Evolutionary conservation across 169 alveolate genomes (phyloP).

Genomic region (Plasmodium blacklocki): DNA sequence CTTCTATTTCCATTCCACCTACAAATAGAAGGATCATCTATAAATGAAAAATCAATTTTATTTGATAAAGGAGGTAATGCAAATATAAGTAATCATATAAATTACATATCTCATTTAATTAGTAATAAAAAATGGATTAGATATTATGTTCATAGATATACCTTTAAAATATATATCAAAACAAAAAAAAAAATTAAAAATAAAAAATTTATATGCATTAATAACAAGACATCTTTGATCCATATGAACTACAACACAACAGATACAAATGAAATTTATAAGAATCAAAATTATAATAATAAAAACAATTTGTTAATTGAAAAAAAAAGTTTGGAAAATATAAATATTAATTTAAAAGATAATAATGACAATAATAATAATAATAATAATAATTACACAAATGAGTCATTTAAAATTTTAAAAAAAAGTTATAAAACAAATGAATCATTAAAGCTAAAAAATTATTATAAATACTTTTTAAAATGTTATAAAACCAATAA

Average conservation of each 20-base stretch:
- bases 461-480: constrained; percentile 55
- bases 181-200: not conserved
- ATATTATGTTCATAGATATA: constrained; percentile 51
- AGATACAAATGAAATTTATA: no score
- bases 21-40: not conserved
- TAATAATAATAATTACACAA: no score
- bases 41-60: not conserved
- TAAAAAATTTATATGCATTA: not conserved
- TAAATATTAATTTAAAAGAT: no score
- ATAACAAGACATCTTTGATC: no score
- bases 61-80: not conserved
- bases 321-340: no score
- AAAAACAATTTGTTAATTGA: no score
- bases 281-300: no score
- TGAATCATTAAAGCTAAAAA: constrained; percentile 1
- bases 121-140: constrained; percentile 10
- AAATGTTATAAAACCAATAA: constrained; percentile 28
- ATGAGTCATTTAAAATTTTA: no score
- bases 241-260: no score
- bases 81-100: constrained; percentile 12
- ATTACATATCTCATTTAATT: constrained; percentile 33
- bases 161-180: constrained; percentile 21
- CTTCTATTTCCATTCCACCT: constrained; percentile 1
- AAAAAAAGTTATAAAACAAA: not conserved
- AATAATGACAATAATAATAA: no score